These are phyloP conservation scores for Wallacemonas sp. DNA, from an alignment of 208 protist genomes.

Conservation along the genomic window DNA sequence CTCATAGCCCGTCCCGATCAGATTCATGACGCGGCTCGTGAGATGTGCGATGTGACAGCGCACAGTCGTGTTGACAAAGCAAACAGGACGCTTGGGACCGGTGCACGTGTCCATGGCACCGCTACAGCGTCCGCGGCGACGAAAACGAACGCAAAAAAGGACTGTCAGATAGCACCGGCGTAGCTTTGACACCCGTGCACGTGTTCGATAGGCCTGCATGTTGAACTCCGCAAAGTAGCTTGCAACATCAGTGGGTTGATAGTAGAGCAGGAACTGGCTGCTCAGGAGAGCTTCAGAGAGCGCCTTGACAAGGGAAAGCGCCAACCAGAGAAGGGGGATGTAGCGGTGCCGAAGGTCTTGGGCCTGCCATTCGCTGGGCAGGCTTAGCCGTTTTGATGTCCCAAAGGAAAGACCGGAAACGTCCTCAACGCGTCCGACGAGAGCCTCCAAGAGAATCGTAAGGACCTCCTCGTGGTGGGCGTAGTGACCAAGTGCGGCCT, in stretches of 20 bases:
- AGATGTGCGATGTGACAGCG: not conserved
- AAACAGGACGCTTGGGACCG: not conserved
- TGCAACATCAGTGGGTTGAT: not conserved
- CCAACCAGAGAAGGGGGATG: conserved; percentile 22
- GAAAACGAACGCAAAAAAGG: conserved; percentile 1
- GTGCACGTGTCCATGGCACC: not conserved
- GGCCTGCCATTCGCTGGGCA: not conserved
- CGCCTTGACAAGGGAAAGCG: conserved; percentile 29
- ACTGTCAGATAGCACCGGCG: conserved; percentile 10
- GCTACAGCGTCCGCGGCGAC: not conserved
- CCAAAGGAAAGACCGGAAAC: not conserved
- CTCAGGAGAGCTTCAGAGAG: conserved; percentile 33
- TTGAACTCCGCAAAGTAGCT: conserved; percentile 9
- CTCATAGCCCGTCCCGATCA: not conserved
- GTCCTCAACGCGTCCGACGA: conserved; percentile 28
- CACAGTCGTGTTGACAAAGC: not conserved
- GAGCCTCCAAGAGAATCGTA: conserved; percentile 42
- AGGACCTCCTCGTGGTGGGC: conserved; percentile 59
- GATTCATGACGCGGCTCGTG: not conserved
- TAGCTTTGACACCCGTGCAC: conserved; percentile 6
- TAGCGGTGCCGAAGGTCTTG: not conserved
- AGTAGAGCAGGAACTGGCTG: conserved; percentile 6
- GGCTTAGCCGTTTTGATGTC: not conserved
- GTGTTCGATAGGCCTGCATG: not conserved
- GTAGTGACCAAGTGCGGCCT: conserved; percentile 33